Percentiles rank a stretch among this genome's conserved stretches.
These are phyloP conservation scores for Gnetum montanum DNA, from an alignment of 75 land plant genomes.

Conservation along the genomic window DNA sequence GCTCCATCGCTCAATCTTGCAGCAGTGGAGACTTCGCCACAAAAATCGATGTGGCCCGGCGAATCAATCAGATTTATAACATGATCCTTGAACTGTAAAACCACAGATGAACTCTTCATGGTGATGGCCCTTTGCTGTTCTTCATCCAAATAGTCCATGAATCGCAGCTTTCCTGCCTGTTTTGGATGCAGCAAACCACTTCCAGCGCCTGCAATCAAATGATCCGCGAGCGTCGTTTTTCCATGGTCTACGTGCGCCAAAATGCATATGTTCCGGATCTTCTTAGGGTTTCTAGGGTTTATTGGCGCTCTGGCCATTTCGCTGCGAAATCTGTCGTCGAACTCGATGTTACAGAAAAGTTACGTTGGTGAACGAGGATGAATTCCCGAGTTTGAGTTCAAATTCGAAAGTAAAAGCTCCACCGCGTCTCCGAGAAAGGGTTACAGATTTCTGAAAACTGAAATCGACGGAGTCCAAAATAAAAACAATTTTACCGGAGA, in stretches of 20 bases:
- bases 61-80: constrained; percentile 79
- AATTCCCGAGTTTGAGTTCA: no score
- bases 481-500: no score
- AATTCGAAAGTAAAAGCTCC: no score
- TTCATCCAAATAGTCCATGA: constrained; percentile 76
- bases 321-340: no score
- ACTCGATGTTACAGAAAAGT: no score
- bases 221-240: constrained; percentile 90
- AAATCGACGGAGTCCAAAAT: no score
- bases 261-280: constrained; percentile 76
- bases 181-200: constrained; percentile 66
- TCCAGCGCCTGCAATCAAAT: constrained; percentile 66
- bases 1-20: constrained; percentile 88
- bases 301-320: no score
- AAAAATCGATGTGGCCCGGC: constrained; percentile 94
- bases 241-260: constrained; percentile 96
- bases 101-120: constrained; percentile 90
- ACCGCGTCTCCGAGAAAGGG: no score
- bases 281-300: neutral
- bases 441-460: no score
- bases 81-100: constrained; percentile 38
- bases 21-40: constrained; percentile 89
- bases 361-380: no score
- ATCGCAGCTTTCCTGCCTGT: constrained; percentile 70
- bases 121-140: constrained; percentile 92